Base-by-base conservation (phyloP, 139 green algal species). In the Zygnema cylindricum region DNA sequence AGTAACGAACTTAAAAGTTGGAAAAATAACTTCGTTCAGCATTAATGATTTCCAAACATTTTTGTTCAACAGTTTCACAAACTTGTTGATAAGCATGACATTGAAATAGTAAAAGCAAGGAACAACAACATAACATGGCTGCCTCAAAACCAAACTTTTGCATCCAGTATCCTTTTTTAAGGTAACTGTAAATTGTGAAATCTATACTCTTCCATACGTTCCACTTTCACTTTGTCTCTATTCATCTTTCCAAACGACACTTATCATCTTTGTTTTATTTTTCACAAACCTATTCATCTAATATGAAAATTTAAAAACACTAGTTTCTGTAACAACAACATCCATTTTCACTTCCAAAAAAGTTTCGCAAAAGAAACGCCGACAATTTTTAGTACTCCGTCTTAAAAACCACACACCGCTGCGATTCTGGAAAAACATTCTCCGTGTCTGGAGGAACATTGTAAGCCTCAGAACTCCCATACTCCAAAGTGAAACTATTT, bases 1-100 rank as follows among this genome's bases (percentile, higher is more conserved):
- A 7, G 2, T 16, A 38, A 42, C 78, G 69, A 38, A 78, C 69
- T 30, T 25, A 35, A 2, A 79, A 91, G 16, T 89, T 90, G 2
- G 7, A 7, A 7, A 16, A 7, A 7, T 25, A 63, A 63, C 16
- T 63, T 16, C 49, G 7, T 63, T 40, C 30, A 16, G 85, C 25
- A 1, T 42, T n/a, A n/a, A n/a, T n/a, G n/a, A n/a, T n/a, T n/a
- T n/a, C n/a, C n/a, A n/a, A 91, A 7, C 43, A 2, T 63, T 35
- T n/a, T 11, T 23, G 76, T 84, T 22, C n/a, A 78, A 2, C 3
- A 55, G 16, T 43, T 16, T 54, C 40, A 85, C 7, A 41, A 55
- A 54, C 35, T 30, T 40, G 77, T 30, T 39, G 35, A 57, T 54
- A 85, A 39, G 16, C 11, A 11, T 16, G 7, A 85, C 11, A n/a